These are phyloP conservation scores for Chrysopogon serrulatus DNA, from an alignment of 176 grass and related monocot genomes.

Conservation along the genomic window DNA sequence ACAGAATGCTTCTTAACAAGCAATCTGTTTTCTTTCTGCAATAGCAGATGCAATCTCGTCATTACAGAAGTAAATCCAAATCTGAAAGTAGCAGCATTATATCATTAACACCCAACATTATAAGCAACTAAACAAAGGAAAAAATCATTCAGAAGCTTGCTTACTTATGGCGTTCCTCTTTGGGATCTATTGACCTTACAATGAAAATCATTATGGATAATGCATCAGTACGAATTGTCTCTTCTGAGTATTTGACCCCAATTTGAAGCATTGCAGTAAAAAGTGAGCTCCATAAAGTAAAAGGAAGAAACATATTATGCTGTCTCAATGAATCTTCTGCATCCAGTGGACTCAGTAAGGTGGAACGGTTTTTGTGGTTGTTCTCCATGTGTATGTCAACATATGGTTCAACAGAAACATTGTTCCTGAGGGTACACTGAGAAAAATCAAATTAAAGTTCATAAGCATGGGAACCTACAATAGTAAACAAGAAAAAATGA, in stretches of 20 bases:
- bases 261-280: conserved; percentile 55
- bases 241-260: conserved; percentile 41
- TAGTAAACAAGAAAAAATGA: conserved; percentile 17
- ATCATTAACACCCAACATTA: conserved; percentile 8
- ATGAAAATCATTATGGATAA: conserved; percentile 83
- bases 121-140: conserved; percentile 16
- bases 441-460: conserved; percentile 89
- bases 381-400: conserved; percentile 23
- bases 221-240: conserved; percentile 51
- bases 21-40: conserved; percentile 65
- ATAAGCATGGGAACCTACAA: conserved; percentile 57
- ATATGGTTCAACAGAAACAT: conserved; percentile 46
- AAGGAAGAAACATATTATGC: conserved; percentile 43
- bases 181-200: conserved; percentile 63
- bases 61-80: conserved; percentile 59
- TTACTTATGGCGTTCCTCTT: conserved; percentile 66
- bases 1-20: conserved; percentile 74
- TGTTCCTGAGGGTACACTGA: conserved; percentile 93
- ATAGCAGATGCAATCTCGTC: conserved; percentile 56
- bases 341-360: background rate
- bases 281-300: conserved; percentile 51
- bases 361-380: conserved; percentile 9
- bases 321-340: conserved; percentile 16
- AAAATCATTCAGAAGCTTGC: background rate
- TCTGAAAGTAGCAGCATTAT: conserved; percentile 42